phyloP scores from a whole-genome alignment of 1,284 basidiomycete genomes.

The Volvariella surrecta region DNA sequence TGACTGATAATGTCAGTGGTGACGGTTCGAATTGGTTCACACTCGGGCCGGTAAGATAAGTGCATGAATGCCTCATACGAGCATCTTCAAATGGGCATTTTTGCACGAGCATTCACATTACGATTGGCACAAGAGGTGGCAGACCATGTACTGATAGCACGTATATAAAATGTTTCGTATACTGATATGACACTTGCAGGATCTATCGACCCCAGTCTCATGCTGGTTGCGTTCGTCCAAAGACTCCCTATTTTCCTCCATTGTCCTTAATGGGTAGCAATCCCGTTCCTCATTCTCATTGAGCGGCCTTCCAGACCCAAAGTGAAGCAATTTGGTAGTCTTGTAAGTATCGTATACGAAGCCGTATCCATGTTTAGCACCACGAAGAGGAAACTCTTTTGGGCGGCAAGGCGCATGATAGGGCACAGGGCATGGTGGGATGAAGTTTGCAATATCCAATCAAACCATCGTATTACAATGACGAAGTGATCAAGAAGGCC shows the following conservation, averaged over 20 bases:
- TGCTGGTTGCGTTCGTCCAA: not conserved
- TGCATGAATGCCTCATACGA: too few relatives aligned
- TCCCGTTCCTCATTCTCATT: not conserved
- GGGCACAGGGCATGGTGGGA: slow-evolving; percentile 3
- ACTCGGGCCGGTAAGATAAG: too few relatives aligned
- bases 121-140: too few relatives aligned
- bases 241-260: not conserved
- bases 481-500: not conserved
- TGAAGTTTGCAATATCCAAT: slow-evolving; percentile 5
- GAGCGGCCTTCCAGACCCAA: not conserved
- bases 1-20: too few relatives aligned
- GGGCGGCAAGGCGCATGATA: slow-evolving; percentile 1
- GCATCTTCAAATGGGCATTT: too few relatives aligned
- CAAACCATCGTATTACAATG: not conserved
- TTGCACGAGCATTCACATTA: too few relatives aligned
- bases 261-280: not conserved
- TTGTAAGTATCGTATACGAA: not conserved
- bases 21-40: too few relatives aligned
- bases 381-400: not conserved
- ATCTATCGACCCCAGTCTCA: too few relatives aligned
- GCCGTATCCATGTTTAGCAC: not conserved
- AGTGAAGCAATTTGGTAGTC: not conserved
- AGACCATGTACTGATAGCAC: too few relatives aligned
- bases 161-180: too few relatives aligned
- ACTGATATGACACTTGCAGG: too few relatives aligned